Percentiles rank a stretch among this genome's conserved stretches.
These are phyloP conservation scores for Epichloe brachyelytri DNA, from an alignment of 2,329 filamentous ascomycete species.

Conservation along the genomic window DNA sequence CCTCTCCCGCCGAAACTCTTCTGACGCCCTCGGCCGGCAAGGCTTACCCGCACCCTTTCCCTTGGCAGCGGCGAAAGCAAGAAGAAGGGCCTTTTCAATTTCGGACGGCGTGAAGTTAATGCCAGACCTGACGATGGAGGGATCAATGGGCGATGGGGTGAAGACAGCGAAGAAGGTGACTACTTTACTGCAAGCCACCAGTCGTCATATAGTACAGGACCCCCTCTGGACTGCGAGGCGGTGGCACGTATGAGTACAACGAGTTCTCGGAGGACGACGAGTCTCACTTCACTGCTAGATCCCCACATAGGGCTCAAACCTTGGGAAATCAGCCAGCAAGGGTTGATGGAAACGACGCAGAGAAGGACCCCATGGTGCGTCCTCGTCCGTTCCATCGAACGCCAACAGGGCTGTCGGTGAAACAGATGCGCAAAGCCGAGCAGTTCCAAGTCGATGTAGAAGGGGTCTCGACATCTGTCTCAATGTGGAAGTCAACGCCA, in stretches of 20 bases:
- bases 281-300: conserved; percentile 37
- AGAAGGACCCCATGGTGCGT: conserved; percentile 10
- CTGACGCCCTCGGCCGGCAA: conserved; percentile 24
- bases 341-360: conserved; percentile 11
- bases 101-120: conserved; percentile 28
- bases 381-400: conserved; percentile 47
- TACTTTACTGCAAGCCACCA: conserved; percentile 12
- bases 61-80: conserved; percentile 41
- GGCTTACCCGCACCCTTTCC: conserved; percentile 46
- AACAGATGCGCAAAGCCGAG: conserved; percentile 42
- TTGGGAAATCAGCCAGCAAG: conserved; percentile 14
- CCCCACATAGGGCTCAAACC: conserved; percentile 19
- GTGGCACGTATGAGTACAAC: conserved; percentile 23
- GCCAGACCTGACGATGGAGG: conserved; percentile 34
- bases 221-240: conserved; percentile 26
- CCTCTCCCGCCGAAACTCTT: conserved; percentile 23
- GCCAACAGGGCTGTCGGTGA: conserved; percentile 54
- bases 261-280: conserved; percentile 46
- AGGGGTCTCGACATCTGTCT: conserved; percentile 77
- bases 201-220: conserved; percentile 10
- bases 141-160: conserved; percentile 42
- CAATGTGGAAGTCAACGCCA: conserved; percentile 78
- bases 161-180: conserved; percentile 29
- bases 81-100: conserved; percentile 27
- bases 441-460: conserved; percentile 59